phyloP scores from a whole-genome alignment of 192 early-diverging fungal genomes.

The Backusella circina region DNA sequence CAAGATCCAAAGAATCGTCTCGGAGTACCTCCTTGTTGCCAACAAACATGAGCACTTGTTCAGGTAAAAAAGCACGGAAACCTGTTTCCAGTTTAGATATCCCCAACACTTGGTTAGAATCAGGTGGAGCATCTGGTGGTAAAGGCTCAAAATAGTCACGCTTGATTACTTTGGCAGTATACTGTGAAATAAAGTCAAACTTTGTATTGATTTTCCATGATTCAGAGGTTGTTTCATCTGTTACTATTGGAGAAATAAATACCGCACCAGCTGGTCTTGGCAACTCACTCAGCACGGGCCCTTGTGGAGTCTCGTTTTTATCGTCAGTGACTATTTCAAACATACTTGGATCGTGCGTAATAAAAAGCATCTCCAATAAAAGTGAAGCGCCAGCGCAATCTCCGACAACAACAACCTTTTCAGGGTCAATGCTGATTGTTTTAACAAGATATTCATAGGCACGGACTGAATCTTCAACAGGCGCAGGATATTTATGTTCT shows the following conservation, averaged over 20 bases:
- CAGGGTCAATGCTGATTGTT: slow-evolving; percentile 10
- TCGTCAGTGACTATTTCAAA: slow-evolving; percentile 34
- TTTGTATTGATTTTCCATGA: slow-evolving; percentile 33
- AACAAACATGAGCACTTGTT: slow-evolving; percentile 21
- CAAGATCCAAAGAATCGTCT: slow-evolving; percentile 30
- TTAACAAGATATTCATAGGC: slow-evolving; percentile 33
- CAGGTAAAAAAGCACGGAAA: slow-evolving; percentile 24
- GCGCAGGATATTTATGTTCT: slow-evolving; percentile 29
- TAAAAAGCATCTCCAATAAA: slow-evolving; percentile 28
- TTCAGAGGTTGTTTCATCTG: slow-evolving; percentile 27
- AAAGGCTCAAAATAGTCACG: slow-evolving; percentile 31
- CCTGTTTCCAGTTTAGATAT: slow-evolving; percentile 27
- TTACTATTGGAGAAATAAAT: slow-evolving; percentile 32
- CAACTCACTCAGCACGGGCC: slow-evolving; percentile 14
- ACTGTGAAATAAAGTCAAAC: slow-evolving; percentile 33
- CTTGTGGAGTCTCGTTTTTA: background rate
- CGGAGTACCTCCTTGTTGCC: slow-evolving; percentile 32
- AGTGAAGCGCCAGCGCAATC: slow-evolving; percentile 30
- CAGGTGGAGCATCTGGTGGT: slow-evolving; percentile 13
- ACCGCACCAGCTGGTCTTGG: slow-evolving; percentile 32
- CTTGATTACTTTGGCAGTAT: slow-evolving; percentile 34
- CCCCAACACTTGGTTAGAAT: slow-evolving; percentile 22
- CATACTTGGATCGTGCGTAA: slow-evolving; percentile 34
- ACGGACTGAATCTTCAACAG: slow-evolving; percentile 30
- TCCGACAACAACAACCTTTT: slow-evolving; percentile 30